Evolutionary conservation across 805 yeast genomes (phyloP).

Genomic region (Sungouiozyma ichnusensis): DNA sequence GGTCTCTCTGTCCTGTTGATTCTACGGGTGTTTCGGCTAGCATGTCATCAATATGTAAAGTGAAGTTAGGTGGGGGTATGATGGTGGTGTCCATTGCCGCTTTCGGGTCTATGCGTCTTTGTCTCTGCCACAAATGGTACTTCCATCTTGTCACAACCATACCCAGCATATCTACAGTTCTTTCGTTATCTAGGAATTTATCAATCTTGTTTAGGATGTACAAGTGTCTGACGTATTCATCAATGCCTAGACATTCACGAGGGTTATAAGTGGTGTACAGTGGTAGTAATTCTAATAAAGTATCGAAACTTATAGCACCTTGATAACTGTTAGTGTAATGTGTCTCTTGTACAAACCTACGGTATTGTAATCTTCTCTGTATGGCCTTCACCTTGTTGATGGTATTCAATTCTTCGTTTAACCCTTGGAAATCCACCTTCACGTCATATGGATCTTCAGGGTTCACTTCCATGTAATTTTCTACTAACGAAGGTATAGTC

Average conservation of each 20-base stretch:
- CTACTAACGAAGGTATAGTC: constrained; percentile 40
- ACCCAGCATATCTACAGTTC: constrained; percentile 26
- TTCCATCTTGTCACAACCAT: constrained; percentile 32
- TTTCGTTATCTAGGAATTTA: constrained; percentile 28
- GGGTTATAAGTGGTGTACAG: constrained; percentile 69
- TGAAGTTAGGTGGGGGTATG: background rate
- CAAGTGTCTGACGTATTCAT: constrained; percentile 57
- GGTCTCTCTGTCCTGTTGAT: background rate
- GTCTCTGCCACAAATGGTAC: constrained; percentile 11
- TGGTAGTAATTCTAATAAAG: constrained; percentile 57
- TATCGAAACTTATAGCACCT: constrained; percentile 53
- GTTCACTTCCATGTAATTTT: constrained; percentile 36
- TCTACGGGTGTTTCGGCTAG: background rate
- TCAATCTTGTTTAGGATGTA: constrained; percentile 48
- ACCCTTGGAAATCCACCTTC: constrained; percentile 40
- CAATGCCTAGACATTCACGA: constrained; percentile 62
- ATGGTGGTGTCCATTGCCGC: background rate
- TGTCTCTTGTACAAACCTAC: constrained; percentile 63
- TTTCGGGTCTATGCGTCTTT: background rate
- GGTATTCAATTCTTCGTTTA: constrained; percentile 40
- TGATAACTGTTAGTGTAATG: constrained; percentile 45
- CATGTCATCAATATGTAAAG: background rate
- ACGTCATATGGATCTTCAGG: constrained; percentile 52
- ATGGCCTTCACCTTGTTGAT: constrained; percentile 49
- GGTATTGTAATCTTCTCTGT: constrained; percentile 45